Conservation (phyloP, 2,329 filamentous ascomycete species). For the Colletotrichum agaves region DNA sequence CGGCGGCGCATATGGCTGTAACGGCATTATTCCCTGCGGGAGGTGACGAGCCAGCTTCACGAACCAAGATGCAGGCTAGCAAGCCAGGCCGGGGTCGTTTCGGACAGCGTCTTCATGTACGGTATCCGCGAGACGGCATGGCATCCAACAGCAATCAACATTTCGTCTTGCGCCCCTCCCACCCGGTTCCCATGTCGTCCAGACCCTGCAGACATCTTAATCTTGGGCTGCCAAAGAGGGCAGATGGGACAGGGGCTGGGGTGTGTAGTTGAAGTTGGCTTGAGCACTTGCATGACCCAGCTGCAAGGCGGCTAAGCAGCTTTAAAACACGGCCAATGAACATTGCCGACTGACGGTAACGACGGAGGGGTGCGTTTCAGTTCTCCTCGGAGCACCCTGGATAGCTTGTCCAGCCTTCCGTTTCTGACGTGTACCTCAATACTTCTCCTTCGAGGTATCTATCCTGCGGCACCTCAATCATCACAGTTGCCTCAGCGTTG, state of each 20-base stretch:
- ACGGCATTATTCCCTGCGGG: constrained; percentile 14
- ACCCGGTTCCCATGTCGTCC: constrained; percentile 27
- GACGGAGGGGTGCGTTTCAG: constrained; percentile 36
- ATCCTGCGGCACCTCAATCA: neutral
- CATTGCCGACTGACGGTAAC: neutral
- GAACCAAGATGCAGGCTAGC: constrained; percentile 7
- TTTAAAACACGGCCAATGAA: constrained; percentile 36
- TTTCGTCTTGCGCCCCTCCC: constrained; percentile 5
- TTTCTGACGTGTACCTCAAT: constrained; percentile 22
- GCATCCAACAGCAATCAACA: constrained; percentile 26
- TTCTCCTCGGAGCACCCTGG: constrained; percentile 5
- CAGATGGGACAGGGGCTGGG: constrained; percentile 31
- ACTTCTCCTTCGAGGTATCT: neutral
- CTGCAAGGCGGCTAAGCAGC: constrained; percentile 40
- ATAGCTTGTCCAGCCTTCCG: constrained; percentile 4
- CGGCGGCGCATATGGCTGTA: neutral
- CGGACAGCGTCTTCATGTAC: constrained; percentile 12
- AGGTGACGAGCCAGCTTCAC: constrained; percentile 4
- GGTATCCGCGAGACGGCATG: constrained; percentile 21
- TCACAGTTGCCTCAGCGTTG: neutral
- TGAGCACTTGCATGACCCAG: constrained; percentile 39
- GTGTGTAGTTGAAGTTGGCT: constrained; percentile 35
- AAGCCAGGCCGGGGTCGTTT: constrained; percentile 6
- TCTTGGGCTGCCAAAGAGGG: constrained; percentile 31
- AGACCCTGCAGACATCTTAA: constrained; percentile 38